phyloP scores from a whole-genome alignment of 352 stramenopile genomes.

The Aphanomyces cochlioides region DNA sequence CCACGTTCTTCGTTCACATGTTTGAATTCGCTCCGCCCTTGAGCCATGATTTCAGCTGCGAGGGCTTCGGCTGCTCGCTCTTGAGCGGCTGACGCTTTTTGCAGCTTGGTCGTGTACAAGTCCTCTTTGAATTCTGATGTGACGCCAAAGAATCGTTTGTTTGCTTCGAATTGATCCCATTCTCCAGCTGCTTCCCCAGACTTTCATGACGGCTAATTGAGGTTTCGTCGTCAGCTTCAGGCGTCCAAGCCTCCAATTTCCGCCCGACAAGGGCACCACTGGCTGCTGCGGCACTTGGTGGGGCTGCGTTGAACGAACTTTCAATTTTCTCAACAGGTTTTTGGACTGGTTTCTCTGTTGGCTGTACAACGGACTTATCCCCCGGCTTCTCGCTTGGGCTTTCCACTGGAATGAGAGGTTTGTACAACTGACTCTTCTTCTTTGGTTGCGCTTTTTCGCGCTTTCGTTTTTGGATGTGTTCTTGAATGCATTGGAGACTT shows the following conservation, averaged over 20 bases:
- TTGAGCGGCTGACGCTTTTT: constrained; percentile 52
- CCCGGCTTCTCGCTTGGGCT: background rate
- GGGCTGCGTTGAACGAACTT: constrained; percentile 15
- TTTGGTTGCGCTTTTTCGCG: background rate
- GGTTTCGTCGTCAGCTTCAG: background rate
- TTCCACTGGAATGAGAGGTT: constrained; percentile 24
- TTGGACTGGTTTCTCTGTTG: background rate
- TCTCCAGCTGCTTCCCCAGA: background rate
- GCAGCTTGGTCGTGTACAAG: constrained; percentile 83
- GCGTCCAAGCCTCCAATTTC: constrained; percentile 15
- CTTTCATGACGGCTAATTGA: background rate
- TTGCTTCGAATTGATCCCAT: constrained; percentile 87
- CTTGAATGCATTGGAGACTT: constrained; percentile 19
- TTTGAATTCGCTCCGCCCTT: constrained; percentile 46
- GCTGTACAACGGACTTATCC: background rate
- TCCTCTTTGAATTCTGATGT: constrained; percentile 81
- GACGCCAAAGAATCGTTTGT: constrained; percentile 78
- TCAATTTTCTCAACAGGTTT: background rate
- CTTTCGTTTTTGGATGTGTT: constrained; percentile 1
- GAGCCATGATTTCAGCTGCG: constrained; percentile 72
- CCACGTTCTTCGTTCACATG: constrained; percentile 82
- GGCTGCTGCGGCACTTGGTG: constrained; percentile 22
- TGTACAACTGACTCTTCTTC: constrained; percentile 12
- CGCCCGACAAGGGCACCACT: constrained; percentile 12
- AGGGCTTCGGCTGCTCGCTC: constrained; percentile 60